These are phyloP conservation scores for Cyclotella choctawhatcheeana DNA, from an alignment of 108 stramenopile species.

Conservation along the genomic window DNA sequence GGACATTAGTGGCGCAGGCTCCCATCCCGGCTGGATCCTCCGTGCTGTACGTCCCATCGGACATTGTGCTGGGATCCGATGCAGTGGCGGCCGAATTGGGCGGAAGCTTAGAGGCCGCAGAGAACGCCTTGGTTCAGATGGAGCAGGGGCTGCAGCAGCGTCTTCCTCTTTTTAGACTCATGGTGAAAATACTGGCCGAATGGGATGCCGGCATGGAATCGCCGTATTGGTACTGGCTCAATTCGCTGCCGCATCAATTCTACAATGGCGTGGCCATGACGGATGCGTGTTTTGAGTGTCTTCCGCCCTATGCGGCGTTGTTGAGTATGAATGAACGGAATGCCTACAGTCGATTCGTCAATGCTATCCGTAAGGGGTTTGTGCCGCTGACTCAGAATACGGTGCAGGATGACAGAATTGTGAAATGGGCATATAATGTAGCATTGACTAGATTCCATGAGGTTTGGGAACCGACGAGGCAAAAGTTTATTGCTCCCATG, in stretches of 20 bases:
- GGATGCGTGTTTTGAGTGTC: constrained; percentile 32
- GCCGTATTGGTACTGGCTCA: constrained; percentile 40
- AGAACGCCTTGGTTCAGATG: constrained; percentile 23
- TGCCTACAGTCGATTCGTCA: constrained; percentile 34
- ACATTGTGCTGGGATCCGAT: constrained; percentile 18
- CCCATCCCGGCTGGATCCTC: constrained; percentile 25
- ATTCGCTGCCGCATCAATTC: constrained; percentile 21
- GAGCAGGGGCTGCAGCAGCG: constrained; percentile 25
- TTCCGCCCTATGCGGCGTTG: constrained; percentile 42
- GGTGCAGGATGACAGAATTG: constrained; percentile 15
- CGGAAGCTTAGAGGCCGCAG: constrained; percentile 14
- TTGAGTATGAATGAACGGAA: constrained; percentile 28
- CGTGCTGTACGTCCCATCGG: constrained; percentile 34
- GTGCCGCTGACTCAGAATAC: constrained; percentile 38
- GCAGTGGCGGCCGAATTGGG: constrained; percentile 33
- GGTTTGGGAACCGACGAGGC: constrained; percentile 29
- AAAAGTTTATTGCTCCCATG: constrained; percentile 47
- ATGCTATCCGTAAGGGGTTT: constrained; percentile 22
- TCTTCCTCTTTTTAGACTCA: constrained; percentile 38
- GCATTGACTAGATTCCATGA: constrained; percentile 39
- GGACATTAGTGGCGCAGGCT: constrained; percentile 14
- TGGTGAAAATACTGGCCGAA: constrained; percentile 44
- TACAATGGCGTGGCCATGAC: constrained; percentile 35
- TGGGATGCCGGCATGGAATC: constrained; percentile 33
- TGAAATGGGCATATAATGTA: constrained; percentile 52